Evolutionary conservation across 140 eudicot genomes (phyloP).

Genomic region (Oenanthe javanica): DNA sequence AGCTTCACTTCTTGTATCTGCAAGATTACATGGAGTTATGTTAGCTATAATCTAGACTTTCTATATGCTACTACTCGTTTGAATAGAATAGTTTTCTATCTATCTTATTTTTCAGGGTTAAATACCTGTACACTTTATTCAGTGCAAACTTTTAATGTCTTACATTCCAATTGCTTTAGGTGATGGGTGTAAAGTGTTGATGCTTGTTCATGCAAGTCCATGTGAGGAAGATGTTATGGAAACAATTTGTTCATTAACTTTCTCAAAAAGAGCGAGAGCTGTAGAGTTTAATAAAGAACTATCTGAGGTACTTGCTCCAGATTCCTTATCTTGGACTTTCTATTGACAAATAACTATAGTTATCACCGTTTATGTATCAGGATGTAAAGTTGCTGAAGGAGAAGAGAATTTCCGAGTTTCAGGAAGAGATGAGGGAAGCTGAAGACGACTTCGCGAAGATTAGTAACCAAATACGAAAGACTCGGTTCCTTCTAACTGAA

Average conservation of each 20-base stretch:
- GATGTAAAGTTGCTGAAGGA: slow-evolving; percentile 31
- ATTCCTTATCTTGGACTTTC: neutral
- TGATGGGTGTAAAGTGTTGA: slow-evolving; percentile 63
- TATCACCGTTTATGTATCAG: slow-evolving; percentile 11
- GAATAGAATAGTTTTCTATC: neutral
- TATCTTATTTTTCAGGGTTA: neutral
- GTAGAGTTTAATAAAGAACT: slow-evolving; percentile 34
- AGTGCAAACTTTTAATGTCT: neutral
- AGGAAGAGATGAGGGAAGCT: slow-evolving; percentile 35
- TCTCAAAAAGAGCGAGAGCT: slow-evolving; percentile 41
- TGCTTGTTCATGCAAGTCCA: slow-evolving; percentile 72
- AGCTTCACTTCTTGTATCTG: neutral
- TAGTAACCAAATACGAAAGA: slow-evolving; percentile 21
- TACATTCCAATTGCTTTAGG: slow-evolving; percentile 26
- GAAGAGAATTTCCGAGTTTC: slow-evolving; percentile 25
- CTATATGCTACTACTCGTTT: neutral
- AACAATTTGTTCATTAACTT: slow-evolving; percentile 32
- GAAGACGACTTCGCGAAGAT: slow-evolving; percentile 27
- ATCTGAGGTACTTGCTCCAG: slow-evolving; percentile 15
- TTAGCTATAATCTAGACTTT: neutral
- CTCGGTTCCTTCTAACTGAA: slow-evolving; percentile 23
- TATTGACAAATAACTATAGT: neutral
- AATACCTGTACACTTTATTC: neutral
- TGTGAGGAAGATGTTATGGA: slow-evolving; percentile 68
- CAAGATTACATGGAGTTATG: neutral